Base-by-base conservation (phyloP, 495 filamentous ascomycete genomes). In the Lasiosphaeria ovina region DNA sequence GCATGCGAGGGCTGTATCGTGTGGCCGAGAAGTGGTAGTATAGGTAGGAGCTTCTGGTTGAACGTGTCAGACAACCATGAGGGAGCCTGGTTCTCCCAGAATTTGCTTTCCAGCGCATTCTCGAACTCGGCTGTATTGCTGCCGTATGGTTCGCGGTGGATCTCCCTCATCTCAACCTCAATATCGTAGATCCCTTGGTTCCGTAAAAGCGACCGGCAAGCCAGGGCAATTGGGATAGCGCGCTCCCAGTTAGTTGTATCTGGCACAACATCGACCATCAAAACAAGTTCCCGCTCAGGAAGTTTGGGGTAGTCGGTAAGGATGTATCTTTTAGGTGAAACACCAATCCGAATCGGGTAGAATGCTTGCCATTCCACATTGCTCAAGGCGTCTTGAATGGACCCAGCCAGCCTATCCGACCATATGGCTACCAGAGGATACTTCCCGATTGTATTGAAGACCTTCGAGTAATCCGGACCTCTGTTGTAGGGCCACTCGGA, bases 121-220 rank as follows among this genome's bases (percentile, higher is more conserved):
- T 49, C 47, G 16, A 49, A 49, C 6, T 49, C 47, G 47, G 14
- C 14, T 6, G 16, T 6, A n/a, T 6, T n/a, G 17, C 6, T 31
- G 17, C 47, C 47, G 47, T 49, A 31, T 5, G 12, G 47, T n/a
- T n/a, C 47, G 47, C 47, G 47, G 17, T n/a, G 47, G 17, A 49
- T 49, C 47, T 49, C 47, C 47, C 47, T n/a, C 17, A 49, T 49
- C n/a, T 49, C 47, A 16, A 49, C 47, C n/a, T 49, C 47, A 5
- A 49, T 49, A n/a, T 49, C 47, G 5, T 5, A 31, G 17, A 49
- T 16, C 6, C 47, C 47, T 6, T 6, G 6, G 17, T 49, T 31
- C n/a, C n/a, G 47, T 31, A 49, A n/a, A n/a, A 49, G 47, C 47
- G 47, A 49, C 17, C 47, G 47, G 47, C 47, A 49, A 16, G 47